Base-by-base conservation (phyloP, 2,329 filamentous ascomycete genomes). In the Alternaria triticimaculans region DNA sequence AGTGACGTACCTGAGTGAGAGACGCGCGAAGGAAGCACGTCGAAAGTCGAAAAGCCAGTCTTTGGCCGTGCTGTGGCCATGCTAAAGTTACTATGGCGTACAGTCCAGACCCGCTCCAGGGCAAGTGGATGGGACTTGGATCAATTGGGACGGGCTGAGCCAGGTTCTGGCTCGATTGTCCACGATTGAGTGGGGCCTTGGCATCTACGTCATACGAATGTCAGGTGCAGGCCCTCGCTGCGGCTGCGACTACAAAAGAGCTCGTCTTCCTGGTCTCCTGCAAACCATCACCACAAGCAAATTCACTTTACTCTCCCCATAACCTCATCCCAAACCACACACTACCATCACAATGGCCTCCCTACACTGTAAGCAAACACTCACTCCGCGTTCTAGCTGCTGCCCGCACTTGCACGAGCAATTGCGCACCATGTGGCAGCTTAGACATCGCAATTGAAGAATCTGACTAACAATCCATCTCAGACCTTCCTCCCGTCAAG, bases 401-500 rank as follows among this genome's bases (percentile, higher is more conserved):
- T 25, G 25, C 45, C 30, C 23, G 43, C 49, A 51, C 26, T 55
- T 43, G 37, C 26, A 57, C 20, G 67, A 63, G 66, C 63, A 69
- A 66, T 68, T 59, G 49, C 49, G 28, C 55, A 8, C 49, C 60
- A 45, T 53, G 51, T 62, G 53, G 58, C 55, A 64, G 45, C 41
- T 61, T 20, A 15, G 57, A 37, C 59, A 67, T 57, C 41, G 60
- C 21, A 48, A 44, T 20, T 63, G 55, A 46, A 33, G 50, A 37
- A 56, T 50, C 60, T 55, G 53, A 60, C 71, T 77, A 68, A 77
- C 64, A 30, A 26, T 15, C 20, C 43, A 26, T 56, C 28, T 54
- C 69, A 90, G 87, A 92, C 80, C 87, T 92, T 60, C 90, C 90
- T 72, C 86, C 94, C 73, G 96, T 99, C 80, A 98, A 97, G 91